phyloP scores from a whole-genome alignment of 2,329 filamentous ascomycete species.

The Emergomyces pasteurianus region DNA sequence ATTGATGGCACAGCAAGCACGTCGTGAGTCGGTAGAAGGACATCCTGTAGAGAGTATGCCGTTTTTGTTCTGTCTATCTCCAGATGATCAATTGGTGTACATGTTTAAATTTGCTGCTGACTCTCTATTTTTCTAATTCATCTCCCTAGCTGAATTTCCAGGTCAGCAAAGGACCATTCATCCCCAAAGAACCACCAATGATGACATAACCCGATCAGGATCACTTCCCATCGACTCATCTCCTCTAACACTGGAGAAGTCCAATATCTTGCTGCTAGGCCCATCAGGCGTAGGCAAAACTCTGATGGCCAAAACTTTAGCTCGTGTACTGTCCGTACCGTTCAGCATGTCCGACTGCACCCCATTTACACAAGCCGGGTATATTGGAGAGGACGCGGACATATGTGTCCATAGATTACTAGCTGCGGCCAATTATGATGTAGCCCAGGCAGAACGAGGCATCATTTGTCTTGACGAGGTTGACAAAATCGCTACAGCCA shows the following conservation, averaged over 20 bases:
- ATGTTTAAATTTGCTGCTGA: background rate
- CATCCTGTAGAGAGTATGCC: slow-evolving; percentile 67
- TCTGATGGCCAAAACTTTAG: slow-evolving; percentile 79
- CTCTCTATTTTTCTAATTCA: background rate
- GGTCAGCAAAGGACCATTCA: slow-evolving; percentile 46
- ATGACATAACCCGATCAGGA: slow-evolving; percentile 14
- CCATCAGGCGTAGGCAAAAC: slow-evolving; percentile 96
- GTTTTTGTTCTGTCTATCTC: background rate
- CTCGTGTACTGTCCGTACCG: slow-evolving; percentile 84
- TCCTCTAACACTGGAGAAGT: slow-evolving; percentile 78
- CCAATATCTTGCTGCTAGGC: slow-evolving; percentile 80
- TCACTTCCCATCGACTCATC: slow-evolving; percentile 37
- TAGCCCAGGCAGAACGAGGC: slow-evolving; percentile 71
- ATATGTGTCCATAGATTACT: slow-evolving; percentile 83
- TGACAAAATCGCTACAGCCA: slow-evolving; percentile 87
- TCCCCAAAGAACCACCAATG: slow-evolving; percentile 15
- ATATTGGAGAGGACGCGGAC: slow-evolving; percentile 97
- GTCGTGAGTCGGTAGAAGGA: slow-evolving; percentile 54
- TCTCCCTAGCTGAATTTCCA: slow-evolving; percentile 45
- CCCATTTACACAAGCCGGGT: slow-evolving; percentile 89
- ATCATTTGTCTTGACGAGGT: slow-evolving; percentile 96
- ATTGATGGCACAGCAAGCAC: slow-evolving; percentile 56
- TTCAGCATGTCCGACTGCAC: slow-evolving; percentile 95
- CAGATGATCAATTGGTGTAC: background rate
- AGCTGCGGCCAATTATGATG: slow-evolving; percentile 80